Evolutionary conservation across 2,329 filamentous ascomycete species (phyloP), one percentile per base, ranked within the genome.

Genomic region (Cordyceps militaris): DNA sequence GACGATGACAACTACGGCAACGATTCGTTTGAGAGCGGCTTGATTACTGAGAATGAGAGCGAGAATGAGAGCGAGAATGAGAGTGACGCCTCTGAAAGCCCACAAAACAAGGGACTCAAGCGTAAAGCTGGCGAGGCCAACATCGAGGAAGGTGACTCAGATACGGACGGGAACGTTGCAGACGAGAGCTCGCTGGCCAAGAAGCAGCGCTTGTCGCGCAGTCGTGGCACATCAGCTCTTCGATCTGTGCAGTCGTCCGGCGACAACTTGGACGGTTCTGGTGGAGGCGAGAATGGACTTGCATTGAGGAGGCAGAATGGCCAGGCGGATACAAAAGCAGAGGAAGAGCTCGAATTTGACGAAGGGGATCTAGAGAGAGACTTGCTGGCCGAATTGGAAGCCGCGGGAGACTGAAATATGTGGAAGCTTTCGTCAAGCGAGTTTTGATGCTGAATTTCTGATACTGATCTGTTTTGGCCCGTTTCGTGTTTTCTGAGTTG

Each of bases 361-460:
- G 79, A 81, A 10, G 79, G 80, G 56, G 83, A 85, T 63, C 70
- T 86, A 51, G 85, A 86, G 68, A 80, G 82, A 38, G 84, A 86
- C 64, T 75, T 88, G 67, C 73, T 84, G 65, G 83, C 82, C 1
- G 84, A 82, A 62, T 73, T 85, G 62, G 81, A 84, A 63, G 69
- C 69, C 3, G 70, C 56, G 72, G 50, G 73, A n/a, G 53, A 47
- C 11, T 59, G 34, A 53, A 32, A 14, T 8, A 46, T 9, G 34
- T 42, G 13, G 19, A 28, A 34, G 19, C 21, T 36, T 40, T 19
- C 40, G 44, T 19, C 49, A 43, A 55, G 50, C 57, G 44, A 43
- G 21, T 32, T 43, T 57, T 46, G 38, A 21, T n/a, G 3, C 34
- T 50, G 23, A 28, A 38, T 46, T 51, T 14, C 38, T 24, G 3